Evolutionary conservation across 2,329 filamentous ascomycete genomes (phyloP).

Genomic region (Pestalotiopsis sp.): DNA sequence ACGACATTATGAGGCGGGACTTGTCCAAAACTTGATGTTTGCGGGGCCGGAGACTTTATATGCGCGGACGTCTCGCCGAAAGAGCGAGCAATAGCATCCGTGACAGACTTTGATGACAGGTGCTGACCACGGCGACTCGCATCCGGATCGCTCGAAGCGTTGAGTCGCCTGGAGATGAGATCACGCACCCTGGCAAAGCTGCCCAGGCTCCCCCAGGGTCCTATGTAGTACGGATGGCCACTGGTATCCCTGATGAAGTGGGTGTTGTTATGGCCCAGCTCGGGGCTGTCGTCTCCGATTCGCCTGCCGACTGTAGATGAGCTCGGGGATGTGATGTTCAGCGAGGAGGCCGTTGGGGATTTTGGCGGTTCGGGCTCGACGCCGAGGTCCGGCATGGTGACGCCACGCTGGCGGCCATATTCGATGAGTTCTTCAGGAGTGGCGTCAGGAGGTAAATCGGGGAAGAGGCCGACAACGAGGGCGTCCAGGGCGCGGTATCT

Average conservation of each 20-base stretch:
- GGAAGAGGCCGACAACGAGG: conserved; percentile 42
- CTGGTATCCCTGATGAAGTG: conserved; percentile 23
- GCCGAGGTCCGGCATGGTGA: conserved; percentile 36
- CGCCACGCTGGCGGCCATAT: conserved; percentile 39
- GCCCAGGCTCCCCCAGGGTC: conserved; percentile 23
- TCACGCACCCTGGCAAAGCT: conserved; percentile 24
- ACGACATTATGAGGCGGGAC: neutral
- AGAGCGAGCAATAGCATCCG: conserved; percentile 6
- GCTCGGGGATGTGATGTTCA: conserved; percentile 7
- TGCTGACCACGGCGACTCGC: neutral
- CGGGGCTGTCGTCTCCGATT: conserved; percentile 6
- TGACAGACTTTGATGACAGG: neutral
- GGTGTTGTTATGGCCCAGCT: conserved; percentile 9
- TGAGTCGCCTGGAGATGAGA: conserved; percentile 17
- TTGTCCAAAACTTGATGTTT: conserved; percentile 4
- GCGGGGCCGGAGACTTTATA: conserved; percentile 15
- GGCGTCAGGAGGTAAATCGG: conserved; percentile 36
- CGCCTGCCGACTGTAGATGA: conserved; percentile 3
- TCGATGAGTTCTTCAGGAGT: conserved; percentile 40
- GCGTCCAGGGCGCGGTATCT: conserved; percentile 44
- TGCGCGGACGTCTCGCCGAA: conserved; percentile 18
- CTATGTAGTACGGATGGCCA: conserved; percentile 26
- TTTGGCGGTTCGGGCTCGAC: conserved; percentile 9
- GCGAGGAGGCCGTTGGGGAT: neutral
- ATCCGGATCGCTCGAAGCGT: neutral